Percentiles rank a stretch among this genome's conserved stretches.
Evolutionary conservation across 768 basidiomycete genomes (phyloP).

Genomic region (Auricularia sp.): DNA sequence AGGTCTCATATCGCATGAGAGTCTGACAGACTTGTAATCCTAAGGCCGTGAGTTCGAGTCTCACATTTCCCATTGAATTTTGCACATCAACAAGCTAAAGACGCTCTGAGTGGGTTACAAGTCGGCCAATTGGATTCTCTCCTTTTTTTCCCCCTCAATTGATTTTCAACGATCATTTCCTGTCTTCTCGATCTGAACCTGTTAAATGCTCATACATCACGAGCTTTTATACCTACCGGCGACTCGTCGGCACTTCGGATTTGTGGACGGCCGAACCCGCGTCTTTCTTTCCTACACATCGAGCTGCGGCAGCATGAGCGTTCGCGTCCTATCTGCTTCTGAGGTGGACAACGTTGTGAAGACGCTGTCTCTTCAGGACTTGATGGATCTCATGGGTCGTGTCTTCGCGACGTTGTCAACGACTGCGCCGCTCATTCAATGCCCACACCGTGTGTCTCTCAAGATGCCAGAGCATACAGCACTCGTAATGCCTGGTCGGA

Average conservation of each 20-base stretch:
- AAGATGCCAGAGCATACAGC: constrained; percentile 37
- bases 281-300: not conserved
- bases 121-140: too few species aligned
- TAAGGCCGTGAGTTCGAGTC: not conserved
- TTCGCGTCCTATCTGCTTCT: not conserved
- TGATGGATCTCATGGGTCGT: constrained; percentile 46
- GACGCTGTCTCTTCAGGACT: constrained; percentile 30
- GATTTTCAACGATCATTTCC: too few species aligned
- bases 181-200: too few species aligned
- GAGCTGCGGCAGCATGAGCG: not conserved
- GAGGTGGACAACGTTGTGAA: not conserved
- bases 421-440: constrained; percentile 3
- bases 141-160: too few species aligned
- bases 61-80: not conserved
- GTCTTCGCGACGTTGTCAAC: constrained; percentile 44
- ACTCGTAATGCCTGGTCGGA: constrained; percentile 78
- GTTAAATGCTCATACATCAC: not conserved
- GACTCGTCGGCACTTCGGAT: not conserved
- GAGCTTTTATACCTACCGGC: not conserved
- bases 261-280: not conserved
- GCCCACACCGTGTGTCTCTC: constrained; percentile 15
- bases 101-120: too few species aligned
- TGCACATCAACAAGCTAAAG: too few species aligned
- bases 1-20: too few species aligned
- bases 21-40: not conserved